Evolutionary conservation across 2,329 filamentous ascomycete species (phyloP), one percentile per base, ranked within the genome.

Genomic region (Fusarium scirpi): DNA sequence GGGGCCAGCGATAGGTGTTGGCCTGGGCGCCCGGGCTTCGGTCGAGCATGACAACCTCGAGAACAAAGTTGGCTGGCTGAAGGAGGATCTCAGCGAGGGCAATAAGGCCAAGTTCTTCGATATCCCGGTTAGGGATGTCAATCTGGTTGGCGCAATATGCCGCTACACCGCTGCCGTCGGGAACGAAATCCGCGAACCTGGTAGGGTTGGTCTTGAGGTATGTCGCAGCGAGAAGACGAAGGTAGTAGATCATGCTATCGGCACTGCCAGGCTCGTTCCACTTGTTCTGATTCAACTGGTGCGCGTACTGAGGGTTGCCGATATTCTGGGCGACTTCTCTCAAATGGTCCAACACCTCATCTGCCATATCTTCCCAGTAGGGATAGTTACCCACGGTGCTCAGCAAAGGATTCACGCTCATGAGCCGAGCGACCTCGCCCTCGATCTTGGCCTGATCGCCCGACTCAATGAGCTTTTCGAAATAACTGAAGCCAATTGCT

Each of bases 401-500:
- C 69, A 98, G 86, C 66, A 92, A 86, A 67, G 90, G 87, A 76
- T 89, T 91, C 71, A 97, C 84, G 29, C 87, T 90, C 65, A 86
- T 88, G 57, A 98, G 85, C 38, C 95, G 91, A 25, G 86, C 85
- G 60, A 90, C 84, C 80, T 98, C 95, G 71, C 86, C 86, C 38
- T 90, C 85, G 62, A 97, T 84, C 72, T 90, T 88, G 68, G 83
- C 82, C 61, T 84, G 83, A 78, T 94, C 90, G 73, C 89, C 89
- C 48, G 87, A 83, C 69, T 89, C 88, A 74, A 95, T 85, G 58
- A 98, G 86, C 47, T 90, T 91, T 81, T 99, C 96, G 78, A 97
- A 97, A 80, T 98, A 98, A 70, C 90, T 91, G 80, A 97, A 99
- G 25, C 91, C 94, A 78, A 97, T 92, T 54, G 95, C 96, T 98